A percentile compares a stretch with the other conserved stretches of the same genome.
Conservation (phyloP, 1,139 yeast species). For the Candida mesenterica region DNA sequence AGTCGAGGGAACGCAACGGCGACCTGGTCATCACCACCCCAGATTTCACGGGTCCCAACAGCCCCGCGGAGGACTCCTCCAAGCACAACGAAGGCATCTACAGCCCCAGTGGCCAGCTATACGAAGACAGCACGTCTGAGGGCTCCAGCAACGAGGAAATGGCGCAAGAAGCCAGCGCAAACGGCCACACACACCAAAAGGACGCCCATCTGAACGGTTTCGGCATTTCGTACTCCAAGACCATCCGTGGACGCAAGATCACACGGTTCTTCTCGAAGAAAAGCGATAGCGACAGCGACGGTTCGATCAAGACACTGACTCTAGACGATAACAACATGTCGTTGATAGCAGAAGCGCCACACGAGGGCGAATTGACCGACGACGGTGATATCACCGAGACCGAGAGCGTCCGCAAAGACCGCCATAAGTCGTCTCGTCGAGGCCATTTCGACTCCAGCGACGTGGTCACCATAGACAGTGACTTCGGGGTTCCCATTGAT, state of each 20-base stretch:
- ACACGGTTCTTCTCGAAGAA: constrained; percentile 22
- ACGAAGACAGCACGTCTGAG: neutral
- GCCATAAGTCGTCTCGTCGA: neutral
- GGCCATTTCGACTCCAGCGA: constrained; percentile 15
- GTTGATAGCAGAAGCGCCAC: neutral
- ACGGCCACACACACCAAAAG: neutral
- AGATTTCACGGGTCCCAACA: no score
- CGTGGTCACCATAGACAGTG: constrained; percentile 31
- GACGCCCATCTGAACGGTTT: neutral
- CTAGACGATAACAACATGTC: constrained; percentile 5
- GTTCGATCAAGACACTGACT: constrained; percentile 15
- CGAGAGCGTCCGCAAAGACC: constrained; percentile 7
- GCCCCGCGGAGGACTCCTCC: no score
- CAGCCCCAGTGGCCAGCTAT: neutral
- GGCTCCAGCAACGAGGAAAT: neutral
- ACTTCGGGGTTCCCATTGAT: constrained; percentile 31
- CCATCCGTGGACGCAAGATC: constrained; percentile 17
- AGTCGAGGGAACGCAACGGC: neutral
- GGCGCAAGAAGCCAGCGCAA: neutral
- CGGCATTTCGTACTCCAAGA: constrained; percentile 16
- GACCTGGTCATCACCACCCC: no score
- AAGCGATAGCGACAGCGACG: constrained; percentile 19
- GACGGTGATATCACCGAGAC: constrained; percentile 17
- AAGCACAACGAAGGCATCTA: neutral
- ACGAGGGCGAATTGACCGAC: constrained; percentile 10